phyloP scores from a whole-genome alignment of 2,329 filamentous ascomycete genomes.

The Fusarium sp. region DNA sequence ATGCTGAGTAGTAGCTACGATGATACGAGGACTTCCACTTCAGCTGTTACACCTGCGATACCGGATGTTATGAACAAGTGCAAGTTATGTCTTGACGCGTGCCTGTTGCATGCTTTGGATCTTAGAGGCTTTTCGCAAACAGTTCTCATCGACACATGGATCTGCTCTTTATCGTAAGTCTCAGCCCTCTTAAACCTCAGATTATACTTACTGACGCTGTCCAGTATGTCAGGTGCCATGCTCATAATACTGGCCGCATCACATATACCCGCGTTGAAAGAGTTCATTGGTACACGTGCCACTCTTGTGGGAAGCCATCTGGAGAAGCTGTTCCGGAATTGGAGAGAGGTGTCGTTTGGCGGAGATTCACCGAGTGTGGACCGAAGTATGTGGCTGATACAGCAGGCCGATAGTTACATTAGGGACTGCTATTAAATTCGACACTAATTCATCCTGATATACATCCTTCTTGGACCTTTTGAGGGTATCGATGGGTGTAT shows the following conservation, averaged over 20 bases:
- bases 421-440: slow-evolving; percentile 40
- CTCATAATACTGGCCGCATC: slow-evolving; percentile 60
- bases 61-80: slow-evolving; percentile 55
- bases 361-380: slow-evolving; percentile 58
- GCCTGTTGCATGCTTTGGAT: slow-evolving; percentile 61
- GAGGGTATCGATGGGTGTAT: accelerated
- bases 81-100: slow-evolving; percentile 59
- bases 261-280: slow-evolving; percentile 52
- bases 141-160: slow-evolving; percentile 65
- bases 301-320: slow-evolving; percentile 56
- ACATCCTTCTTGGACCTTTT: accelerated
- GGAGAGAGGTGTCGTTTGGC: slow-evolving; percentile 55
- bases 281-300: slow-evolving; percentile 54
- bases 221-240: slow-evolving; percentile 61
- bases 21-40: slow-evolving; percentile 33
- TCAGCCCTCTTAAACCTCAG: too few relatives aligned
- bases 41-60: slow-evolving; percentile 43
- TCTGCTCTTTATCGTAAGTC: slow-evolving; percentile 64
- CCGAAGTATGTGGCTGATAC: slow-evolving; percentile 59
- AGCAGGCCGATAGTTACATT: slow-evolving; percentile 57
- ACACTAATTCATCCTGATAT: neutral
- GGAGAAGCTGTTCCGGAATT: slow-evolving; percentile 53
- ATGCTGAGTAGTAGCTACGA: slow-evolving; percentile 54
- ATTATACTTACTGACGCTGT: too few relatives aligned
- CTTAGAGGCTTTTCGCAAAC: slow-evolving; percentile 61